A percentile compares a stretch with the other conserved stretches of the same genome.
Conservation (phyloP, 2,329 filamentous ascomycete species). For the Pestalotiopsis sp. region DNA sequence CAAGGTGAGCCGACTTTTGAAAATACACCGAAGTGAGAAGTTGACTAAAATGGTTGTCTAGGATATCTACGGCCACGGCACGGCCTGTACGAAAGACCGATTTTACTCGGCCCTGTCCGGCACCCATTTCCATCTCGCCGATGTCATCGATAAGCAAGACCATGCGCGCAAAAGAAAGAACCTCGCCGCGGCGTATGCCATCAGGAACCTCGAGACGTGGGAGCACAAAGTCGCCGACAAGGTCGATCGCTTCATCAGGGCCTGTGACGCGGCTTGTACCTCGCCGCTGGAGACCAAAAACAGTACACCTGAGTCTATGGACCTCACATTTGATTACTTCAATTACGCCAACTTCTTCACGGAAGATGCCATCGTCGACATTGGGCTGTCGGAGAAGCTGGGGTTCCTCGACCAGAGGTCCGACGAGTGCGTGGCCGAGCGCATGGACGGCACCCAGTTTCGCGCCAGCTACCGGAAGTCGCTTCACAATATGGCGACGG, state of each 20-base stretch:
- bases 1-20: conserved; percentile 26
- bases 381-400: conserved; percentile 53
- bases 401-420: conserved; percentile 53
- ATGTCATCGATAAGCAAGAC: conserved; percentile 53
- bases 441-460: conserved; percentile 47
- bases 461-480: conserved; percentile 49
- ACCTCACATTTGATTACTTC: conserved; percentile 52
- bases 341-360: conserved; percentile 58
- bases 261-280: conserved; percentile 45
- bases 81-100: conserved; percentile 52
- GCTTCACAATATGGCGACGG: conserved; percentile 53
- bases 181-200: conserved; percentile 51
- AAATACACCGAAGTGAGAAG: background rate
- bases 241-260: conserved; percentile 42
- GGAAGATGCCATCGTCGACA: conserved; percentile 59
- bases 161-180: conserved; percentile 54
- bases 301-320: conserved; percentile 31
- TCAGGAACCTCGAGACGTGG: conserved; percentile 57
- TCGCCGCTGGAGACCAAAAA: conserved; percentile 25
- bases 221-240: conserved; percentile 59
- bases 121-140: conserved; percentile 53
- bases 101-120: conserved; percentile 48
- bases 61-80: conserved; percentile 54
- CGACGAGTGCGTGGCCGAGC: conserved; percentile 44
- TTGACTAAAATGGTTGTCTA: background rate